phyloP scores from a whole-genome alignment of 371 early-diverging fungal species.

The Cokeromyces recurvatus region DNA sequence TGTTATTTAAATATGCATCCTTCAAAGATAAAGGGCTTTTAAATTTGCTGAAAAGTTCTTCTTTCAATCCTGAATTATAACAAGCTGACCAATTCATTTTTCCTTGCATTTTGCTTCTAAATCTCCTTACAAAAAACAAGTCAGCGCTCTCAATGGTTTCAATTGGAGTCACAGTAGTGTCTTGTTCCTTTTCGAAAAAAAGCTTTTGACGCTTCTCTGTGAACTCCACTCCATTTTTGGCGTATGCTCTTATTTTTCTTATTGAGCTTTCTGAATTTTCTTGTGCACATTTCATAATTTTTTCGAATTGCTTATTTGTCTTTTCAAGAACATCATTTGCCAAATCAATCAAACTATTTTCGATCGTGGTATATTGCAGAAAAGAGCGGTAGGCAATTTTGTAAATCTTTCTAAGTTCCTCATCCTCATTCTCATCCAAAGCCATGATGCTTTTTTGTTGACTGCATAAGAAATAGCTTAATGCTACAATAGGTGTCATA shows the following conservation, averaged over 20 bases:
- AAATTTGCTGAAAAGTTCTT: conserved; percentile 5
- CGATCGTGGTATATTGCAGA: conserved; percentile 1
- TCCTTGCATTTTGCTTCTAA: conserved; percentile 2
- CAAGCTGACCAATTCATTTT: conserved; percentile 6
- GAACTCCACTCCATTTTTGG: conserved; percentile 3
- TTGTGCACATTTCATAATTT: conserved; percentile 7
- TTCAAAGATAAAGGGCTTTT: conserved; percentile 3
- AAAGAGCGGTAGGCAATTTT: conserved; percentile 6
- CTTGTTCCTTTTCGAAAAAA: conserved; percentile 3
- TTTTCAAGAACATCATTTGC: conserved; percentile 8
- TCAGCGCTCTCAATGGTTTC: conserved; percentile 5
- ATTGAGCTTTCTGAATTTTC: conserved; percentile 7
- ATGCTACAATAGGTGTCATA: conserved; percentile 6
- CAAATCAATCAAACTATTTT: neutral
- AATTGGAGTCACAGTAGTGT: conserved; percentile 6
- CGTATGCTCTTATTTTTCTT: conserved; percentile 5
- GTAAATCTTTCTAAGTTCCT: conserved; percentile 5
- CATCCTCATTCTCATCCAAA: conserved; percentile 7
- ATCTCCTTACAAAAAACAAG: conserved; percentile 4
- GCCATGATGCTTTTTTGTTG: conserved; percentile 4
- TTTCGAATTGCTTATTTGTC: neutral
- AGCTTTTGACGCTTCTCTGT: conserved; percentile 5
- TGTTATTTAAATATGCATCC: conserved; percentile 8
- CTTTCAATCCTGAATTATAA: conserved; percentile 3
- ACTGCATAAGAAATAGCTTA: conserved; percentile 7